A percentile compares a stretch with the other conserved stretches of the same genome.
Evolutionary conservation across 345 rosid species (phyloP).

Genomic region (Cardamine resedifolia): DNA sequence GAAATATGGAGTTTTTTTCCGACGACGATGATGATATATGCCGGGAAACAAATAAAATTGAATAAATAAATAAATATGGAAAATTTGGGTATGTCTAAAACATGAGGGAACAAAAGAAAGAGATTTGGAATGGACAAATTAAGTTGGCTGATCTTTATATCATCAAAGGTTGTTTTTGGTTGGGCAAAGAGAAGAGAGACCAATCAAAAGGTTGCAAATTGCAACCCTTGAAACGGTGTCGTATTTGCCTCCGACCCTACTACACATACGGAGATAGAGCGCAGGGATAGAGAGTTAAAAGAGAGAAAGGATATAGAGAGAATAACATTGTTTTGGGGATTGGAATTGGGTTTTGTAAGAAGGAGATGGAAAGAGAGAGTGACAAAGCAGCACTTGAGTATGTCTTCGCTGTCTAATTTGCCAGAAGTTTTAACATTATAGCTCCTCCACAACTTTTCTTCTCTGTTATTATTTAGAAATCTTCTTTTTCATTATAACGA

Average conservation of each 20-base stretch:
- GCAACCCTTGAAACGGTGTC: constrained; percentile 35
- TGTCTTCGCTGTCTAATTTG: constrained; percentile 55
- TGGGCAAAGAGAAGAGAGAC: constrained; percentile 33
- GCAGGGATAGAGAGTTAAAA: constrained; percentile 23
- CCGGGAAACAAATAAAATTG: neutral
- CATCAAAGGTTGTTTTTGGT: constrained; percentile 39
- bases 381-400: constrained; percentile 51
- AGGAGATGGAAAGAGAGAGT: constrained; percentile 39
- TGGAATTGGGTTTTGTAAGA: constrained; percentile 45
- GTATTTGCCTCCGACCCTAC: constrained; percentile 20
- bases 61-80: constrained; percentile 18
- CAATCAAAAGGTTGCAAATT: constrained; percentile 34
- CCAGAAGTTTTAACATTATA: constrained; percentile 52
- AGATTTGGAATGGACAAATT: constrained; percentile 23
- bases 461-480: constrained; percentile 6
- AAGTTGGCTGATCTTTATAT: constrained; percentile 34
- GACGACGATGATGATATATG: constrained; percentile 2
- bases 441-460: constrained; percentile 48
- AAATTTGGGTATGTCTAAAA: constrained; percentile 1
- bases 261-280: constrained; percentile 31
- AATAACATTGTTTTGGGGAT: constrained; percentile 3
- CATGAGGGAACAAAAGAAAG: neutral
- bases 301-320: neutral
- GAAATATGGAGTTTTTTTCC: constrained; percentile 1
- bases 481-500: constrained; percentile 30